A percentile compares a stretch with the other conserved stretches of the same genome.
Conservation (phyloP, 2,329 filamentous ascomycete genomes). For the Ustulina deusta region DNA sequence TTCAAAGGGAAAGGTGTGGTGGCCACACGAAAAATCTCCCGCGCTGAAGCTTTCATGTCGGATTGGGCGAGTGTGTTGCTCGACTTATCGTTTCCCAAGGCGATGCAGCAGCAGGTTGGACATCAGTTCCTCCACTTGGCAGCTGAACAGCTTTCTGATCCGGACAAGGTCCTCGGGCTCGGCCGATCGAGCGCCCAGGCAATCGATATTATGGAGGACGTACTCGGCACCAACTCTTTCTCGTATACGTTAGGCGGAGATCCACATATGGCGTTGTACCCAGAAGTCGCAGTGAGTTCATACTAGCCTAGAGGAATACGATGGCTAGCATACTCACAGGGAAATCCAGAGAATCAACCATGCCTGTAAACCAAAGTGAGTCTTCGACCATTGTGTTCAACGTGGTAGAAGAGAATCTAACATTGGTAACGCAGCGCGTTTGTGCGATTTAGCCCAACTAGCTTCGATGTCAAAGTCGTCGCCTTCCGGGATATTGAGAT, state of each 20-base stretch:
- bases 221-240: slow-evolving; percentile 54
- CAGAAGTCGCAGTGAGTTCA: slow-evolving; percentile 43
- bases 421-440: slow-evolving; percentile 46
- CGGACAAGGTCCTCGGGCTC: slow-evolving; percentile 47
- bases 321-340: slow-evolving; percentile 29
- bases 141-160: slow-evolving; percentile 48
- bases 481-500: slow-evolving; percentile 44
- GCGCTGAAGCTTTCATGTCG: slow-evolving; percentile 53
- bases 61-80: slow-evolving; percentile 52
- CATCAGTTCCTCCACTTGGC: slow-evolving; percentile 49
- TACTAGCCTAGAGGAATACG: neutral
- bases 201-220: slow-evolving; percentile 51
- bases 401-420: neutral
- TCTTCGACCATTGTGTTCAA: neutral
- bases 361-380: slow-evolving; percentile 54
- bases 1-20: slow-evolving; percentile 53
- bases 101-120: slow-evolving; percentile 48
- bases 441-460: slow-evolving; percentile 48
- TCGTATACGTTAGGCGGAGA: slow-evolving; percentile 45
- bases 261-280: slow-evolving; percentile 46
- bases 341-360: slow-evolving; percentile 49
- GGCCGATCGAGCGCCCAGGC: slow-evolving; percentile 46
- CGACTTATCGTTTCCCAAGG: slow-evolving; percentile 49
- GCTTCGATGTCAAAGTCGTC: slow-evolving; percentile 45
- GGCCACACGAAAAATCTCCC: slow-evolving; percentile 50